Base-by-base conservation (phyloP, 148 eudicot genomes). In the Linanthus parryae region DNA sequence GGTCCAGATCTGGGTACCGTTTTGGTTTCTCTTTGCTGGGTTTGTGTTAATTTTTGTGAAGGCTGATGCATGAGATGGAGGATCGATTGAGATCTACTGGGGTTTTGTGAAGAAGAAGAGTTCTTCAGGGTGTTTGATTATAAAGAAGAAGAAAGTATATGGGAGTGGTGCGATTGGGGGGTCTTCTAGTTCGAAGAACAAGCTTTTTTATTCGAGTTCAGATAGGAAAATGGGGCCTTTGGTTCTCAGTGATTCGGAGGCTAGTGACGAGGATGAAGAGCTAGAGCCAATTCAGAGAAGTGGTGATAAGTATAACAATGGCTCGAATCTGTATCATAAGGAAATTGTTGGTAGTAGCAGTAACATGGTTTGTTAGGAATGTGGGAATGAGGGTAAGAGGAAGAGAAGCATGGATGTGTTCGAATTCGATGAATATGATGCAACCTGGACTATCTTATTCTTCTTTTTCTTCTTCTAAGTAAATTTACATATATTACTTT, bases 381-480 rank as follows among this genome's bases (percentile, higher is more conserved):
- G n/a, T n/a, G n/a, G 36, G n/a, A 62, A 59, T 56, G 30, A 64
- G 63, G 74, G 31, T 30, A 83, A 73, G 49, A 69, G 48, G 43
- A 83, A 68, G 56, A 61, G 81, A 48, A 73, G 74, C 40, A 52
- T 90, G 52, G 95, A 90, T 54, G 76, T 90, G 69, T 90, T 79
- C 50, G 96, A 92, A 22, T 87, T 87, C 30, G 94, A 87, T 44
- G 96, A 92, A 69, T 84, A 87, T 60, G 96, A 92, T 68, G 91
- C 72, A 5, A 78, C n/a, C n/a, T n/a, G n/a, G n/a, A n/a, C n/a
- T n/a, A n/a, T n/a, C n/a, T n/a, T n/a, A n/a, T n/a, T n/a, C n/a
- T n/a, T n/a, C n/a, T n/a, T n/a, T n/a, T n/a, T n/a, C n/a, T n/a
- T n/a, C n/a, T n/a, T n/a, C n/a, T n/a, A n/a, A n/a, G n/a, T n/a